A percentile compares a stretch with the other conserved stretches of the same genome.
Conservation (phyloP, 768 basidiomycete species). For the Lactarius deliciosus region DNA sequence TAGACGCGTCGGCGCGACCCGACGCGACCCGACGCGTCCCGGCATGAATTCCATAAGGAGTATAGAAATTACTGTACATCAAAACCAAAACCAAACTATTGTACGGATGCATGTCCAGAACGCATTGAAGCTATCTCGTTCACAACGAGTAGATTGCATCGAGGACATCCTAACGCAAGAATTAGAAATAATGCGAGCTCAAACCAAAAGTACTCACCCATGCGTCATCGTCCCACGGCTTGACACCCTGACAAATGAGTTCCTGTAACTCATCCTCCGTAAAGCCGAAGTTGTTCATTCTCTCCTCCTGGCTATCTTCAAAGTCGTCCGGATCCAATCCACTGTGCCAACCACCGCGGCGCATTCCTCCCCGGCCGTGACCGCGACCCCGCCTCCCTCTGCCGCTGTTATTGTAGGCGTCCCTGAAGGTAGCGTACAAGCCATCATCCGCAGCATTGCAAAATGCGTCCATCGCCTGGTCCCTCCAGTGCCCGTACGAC, state of each 20-base stretch:
- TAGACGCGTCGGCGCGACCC: background rate
- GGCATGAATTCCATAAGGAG: background rate
- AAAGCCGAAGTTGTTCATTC: conserved; percentile 36
- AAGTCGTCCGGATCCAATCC: conserved; percentile 6
- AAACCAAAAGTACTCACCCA: conserved; percentile 34
- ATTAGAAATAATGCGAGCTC: background rate
- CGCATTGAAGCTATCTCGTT: background rate
- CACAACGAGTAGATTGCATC: background rate
- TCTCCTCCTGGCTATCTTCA: conserved; percentile 27
- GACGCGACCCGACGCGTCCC: background rate
- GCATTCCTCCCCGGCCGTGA: background rate
- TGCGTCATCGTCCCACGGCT: conserved; percentile 48
- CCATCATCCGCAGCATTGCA: background rate
- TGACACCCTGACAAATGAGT: conserved; percentile 41
- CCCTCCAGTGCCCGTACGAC: background rate
- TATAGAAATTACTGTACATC: background rate
- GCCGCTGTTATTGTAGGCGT: too few species aligned
- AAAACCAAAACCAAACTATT: background rate
- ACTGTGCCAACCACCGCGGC: background rate
- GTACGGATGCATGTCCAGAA: background rate
- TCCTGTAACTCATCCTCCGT: conserved; percentile 39
- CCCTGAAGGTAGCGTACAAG: too few species aligned
- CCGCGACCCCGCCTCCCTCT: background rate
- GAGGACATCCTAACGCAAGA: conserved; percentile 16
- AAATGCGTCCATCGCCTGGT: background rate